phyloP scores from a whole-genome alignment of 257 asterid species.

The Ilex asprella region DNA sequence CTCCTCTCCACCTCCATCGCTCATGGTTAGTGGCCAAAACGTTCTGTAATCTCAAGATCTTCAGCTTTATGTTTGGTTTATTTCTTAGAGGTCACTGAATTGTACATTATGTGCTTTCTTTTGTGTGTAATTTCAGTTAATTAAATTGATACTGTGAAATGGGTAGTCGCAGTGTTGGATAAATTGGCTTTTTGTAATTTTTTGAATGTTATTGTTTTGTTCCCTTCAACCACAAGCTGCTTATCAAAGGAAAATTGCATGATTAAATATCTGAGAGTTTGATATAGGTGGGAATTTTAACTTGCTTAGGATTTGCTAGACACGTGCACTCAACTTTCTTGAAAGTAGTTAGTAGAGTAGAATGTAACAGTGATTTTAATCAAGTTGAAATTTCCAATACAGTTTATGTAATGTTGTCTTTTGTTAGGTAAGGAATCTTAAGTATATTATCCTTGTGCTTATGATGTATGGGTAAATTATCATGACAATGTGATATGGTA shows the following conservation, averaged over 20 bases:
- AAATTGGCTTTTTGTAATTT: not conserved
- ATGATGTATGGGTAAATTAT: not conserved
- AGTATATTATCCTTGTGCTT: not conserved
- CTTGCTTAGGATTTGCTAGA: too few relatives aligned
- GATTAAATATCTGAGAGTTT: too few relatives aligned
- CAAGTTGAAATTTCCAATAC: not conserved
- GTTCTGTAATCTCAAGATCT: not conserved
- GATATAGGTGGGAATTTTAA: too few relatives aligned
- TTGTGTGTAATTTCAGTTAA: not conserved
- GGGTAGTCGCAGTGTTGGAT: not conserved
- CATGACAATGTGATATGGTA: constrained; percentile 7
- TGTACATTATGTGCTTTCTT: not conserved
- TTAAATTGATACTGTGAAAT: not conserved
- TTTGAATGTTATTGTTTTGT: too few relatives aligned
- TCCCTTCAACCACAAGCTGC: too few relatives aligned
- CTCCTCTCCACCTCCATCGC: constrained; percentile 24
- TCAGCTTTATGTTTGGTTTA: too few relatives aligned
- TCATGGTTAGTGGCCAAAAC: not conserved
- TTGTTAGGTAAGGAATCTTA: not conserved
- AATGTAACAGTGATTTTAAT: not conserved
- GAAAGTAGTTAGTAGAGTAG: too few relatives aligned
- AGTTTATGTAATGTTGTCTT: not conserved
- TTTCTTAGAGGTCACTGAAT: not conserved
- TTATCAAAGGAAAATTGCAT: too few relatives aligned
- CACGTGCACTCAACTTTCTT: too few relatives aligned